phyloP scores from a whole-genome alignment of 495 filamentous ascomycete genomes.

The Trypethelium eluteriae region DNA sequence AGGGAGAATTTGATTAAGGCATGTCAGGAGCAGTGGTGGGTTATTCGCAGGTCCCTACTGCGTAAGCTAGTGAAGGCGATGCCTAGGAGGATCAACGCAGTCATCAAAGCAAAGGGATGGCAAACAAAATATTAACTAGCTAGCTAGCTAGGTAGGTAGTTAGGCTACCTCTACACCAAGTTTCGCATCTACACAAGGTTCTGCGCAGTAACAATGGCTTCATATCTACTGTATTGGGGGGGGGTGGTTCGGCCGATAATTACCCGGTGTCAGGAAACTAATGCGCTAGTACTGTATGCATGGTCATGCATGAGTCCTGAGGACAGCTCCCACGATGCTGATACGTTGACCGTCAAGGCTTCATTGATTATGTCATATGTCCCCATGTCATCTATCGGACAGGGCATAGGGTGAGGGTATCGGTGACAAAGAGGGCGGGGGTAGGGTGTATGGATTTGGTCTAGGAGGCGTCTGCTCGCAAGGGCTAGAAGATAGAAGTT shows the following conservation, averaged over 20 bases:
- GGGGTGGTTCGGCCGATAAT: not conserved
- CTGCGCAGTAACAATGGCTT: not conserved
- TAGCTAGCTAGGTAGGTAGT: not conserved
- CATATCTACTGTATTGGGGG: not conserved
- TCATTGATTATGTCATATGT: too few relatives aligned
- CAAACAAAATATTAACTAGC: conserved; percentile 13
- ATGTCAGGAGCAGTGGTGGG: not conserved
- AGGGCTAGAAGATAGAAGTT: too few relatives aligned
- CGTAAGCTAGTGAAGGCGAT: conserved; percentile 7
- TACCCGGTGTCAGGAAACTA: too few relatives aligned
- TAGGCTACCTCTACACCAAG: not conserved
- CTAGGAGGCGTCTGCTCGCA: too few relatives aligned
- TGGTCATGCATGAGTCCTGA: too few relatives aligned
- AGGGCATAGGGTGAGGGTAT: too few relatives aligned
- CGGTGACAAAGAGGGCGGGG: too few relatives aligned
- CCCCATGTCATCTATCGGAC: too few relatives aligned
- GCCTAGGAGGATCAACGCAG: not conserved
- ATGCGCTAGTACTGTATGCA: too few relatives aligned
- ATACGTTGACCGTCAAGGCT: too few relatives aligned
- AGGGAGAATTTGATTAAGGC: not conserved
- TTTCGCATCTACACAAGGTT: not conserved
- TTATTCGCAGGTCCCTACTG: not conserved
- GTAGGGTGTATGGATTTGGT: too few relatives aligned
- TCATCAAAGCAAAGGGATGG: conserved; percentile 12
- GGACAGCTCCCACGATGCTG: too few relatives aligned